These are phyloP conservation scores for Schizothecium vesticola DNA, from an alignment of 495 filamentous ascomycete genomes.

Conservation along the genomic window DNA sequence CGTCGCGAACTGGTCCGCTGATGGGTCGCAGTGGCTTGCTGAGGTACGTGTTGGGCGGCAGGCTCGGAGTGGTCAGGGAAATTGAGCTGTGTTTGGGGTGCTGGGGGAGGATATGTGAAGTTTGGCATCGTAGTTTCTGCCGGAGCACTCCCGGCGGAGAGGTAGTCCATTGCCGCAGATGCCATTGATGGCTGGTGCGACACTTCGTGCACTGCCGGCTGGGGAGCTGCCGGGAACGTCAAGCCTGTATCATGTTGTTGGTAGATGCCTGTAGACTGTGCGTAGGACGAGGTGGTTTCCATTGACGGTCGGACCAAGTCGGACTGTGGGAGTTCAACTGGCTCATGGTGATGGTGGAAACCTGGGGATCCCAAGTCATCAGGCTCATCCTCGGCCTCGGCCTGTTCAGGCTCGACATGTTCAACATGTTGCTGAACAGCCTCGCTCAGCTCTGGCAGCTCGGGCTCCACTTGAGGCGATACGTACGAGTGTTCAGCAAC, in stretches of 20 bases:
- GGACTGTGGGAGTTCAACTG: slow-evolving; percentile 8
- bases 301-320: slow-evolving; percentile 8
- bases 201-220: background rate
- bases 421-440: slow-evolving; percentile 1
- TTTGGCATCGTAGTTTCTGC: slow-evolving; percentile 9
- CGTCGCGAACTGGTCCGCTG: slow-evolving; percentile 10
- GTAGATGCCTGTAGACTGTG: slow-evolving; percentile 14
- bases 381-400: slow-evolving; percentile 21
- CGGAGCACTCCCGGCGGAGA: background rate
- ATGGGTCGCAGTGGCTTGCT: background rate
- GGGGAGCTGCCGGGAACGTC: slow-evolving; percentile 12
- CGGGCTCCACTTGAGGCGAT: slow-evolving; percentile 6
- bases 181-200: background rate
- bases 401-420: background rate
- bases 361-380: slow-evolving; percentile 28
- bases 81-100: slow-evolving; percentile 14
- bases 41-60: background rate
- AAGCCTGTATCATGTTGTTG: slow-evolving; percentile 16
- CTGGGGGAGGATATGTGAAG: slow-evolving; percentile 12
- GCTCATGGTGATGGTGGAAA: slow-evolving; percentile 14
- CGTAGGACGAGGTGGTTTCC: slow-evolving; percentile 11
- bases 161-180: background rate
- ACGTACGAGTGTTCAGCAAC: background rate
- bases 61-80: slow-evolving; percentile 10
- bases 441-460: background rate